Base-by-base conservation (phyloP, 2,329 filamentous ascomycete species). In the Tolypocladium inflatum region DNA sequence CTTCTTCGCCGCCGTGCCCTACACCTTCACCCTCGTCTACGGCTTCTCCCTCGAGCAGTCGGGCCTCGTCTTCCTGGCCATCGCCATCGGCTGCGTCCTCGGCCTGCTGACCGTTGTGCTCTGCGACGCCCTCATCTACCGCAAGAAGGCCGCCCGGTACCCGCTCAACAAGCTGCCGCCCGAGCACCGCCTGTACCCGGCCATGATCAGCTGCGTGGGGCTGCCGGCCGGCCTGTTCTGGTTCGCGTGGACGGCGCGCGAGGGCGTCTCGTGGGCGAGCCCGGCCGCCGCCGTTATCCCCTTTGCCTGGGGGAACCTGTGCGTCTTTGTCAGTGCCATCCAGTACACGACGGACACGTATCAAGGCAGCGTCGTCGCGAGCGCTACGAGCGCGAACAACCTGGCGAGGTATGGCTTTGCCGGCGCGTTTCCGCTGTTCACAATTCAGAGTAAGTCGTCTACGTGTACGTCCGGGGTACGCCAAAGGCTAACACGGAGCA, bases 271-370 rank as follows among this genome's bases (percentile, higher is more conserved):
- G 4, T 85, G 81, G 80, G 77, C 75, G 0, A 76, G 76, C 26
- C 76, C 80, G 0, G 74, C 78, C 0, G 67, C 79, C 0, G 78
- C 80, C 4, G 79, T 82, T 9, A 71, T 84, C 3, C 73, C 79
- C 0, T 86, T 86, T 63, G 80, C 80, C 0, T 84, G 80, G 76
- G 83, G 83, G 1, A 85, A 85, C 62, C 68, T 86, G 1, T 81
- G 77, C 59, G 72, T 87, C 2, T 86, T 86, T 63, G 76, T 84
- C 60, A 74, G 76, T 57, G 73, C 76, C 3, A 71, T 77, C 17
- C 76, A 74, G 64, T 86, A 85, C 63, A 74, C 78, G 1, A 71
- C 79, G 8, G 84, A 87, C 63, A 77, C 78, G 0, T 87, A 85
- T 63, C 75, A 79, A 3, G 76, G 79, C 0, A 71, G 75, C 17